Base-by-base conservation (phyloP, 1,284 basidiomycete genomes). In the Apiotrichum veenhuisii region DNA sequence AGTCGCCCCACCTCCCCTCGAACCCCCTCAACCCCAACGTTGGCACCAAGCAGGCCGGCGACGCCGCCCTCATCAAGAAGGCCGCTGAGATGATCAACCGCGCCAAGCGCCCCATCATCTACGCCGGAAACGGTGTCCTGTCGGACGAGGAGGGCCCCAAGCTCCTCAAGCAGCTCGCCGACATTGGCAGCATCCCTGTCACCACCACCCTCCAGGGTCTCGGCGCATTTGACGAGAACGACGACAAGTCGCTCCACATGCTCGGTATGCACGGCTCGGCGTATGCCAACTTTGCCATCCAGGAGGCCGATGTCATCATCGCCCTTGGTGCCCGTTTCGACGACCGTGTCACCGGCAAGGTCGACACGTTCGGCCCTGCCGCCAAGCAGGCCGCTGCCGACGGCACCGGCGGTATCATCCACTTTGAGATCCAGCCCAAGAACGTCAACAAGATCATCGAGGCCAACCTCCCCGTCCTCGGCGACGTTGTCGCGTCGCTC, bases 371-470 rank as follows among this genome's bases (percentile, higher is more conserved):
- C 68, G 95, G 92, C 0, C 95, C 95, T 27, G 89, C 87, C 23
- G 95, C 95, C 1, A 82, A 84, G 52, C 88, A 88, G 18, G 95
- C 95, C 15, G 93, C 95, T 5, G 79, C 83, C 2, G 83, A 88
- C 70, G 91, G 92, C 51, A 84, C 85, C 2, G 95, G 96, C 27
- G 96, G 95, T 54, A 97, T 98, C 80, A 94, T 98, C 70, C 95
- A 98, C 80, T 98, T 98, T 72, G 96, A 98, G 81, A 93, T 98
- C 67, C 87, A 88, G 81, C 91, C 95, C 50, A 98, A 98, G 83
- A 98, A 98, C 80, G 85, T 98, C 79, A 98, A 98, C 85, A 98
- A 98, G 80, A 93, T 98, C 61, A 86, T 98, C 52, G 87, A 98
- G 66, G 93, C 96, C 26, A 87, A 89, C 49, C 89, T 97, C 61